These are phyloP conservation scores for Paraphaeosphaeria sporulosa DNA, from an alignment of 2,329 filamentous ascomycete species.

Conservation along the genomic window DNA sequence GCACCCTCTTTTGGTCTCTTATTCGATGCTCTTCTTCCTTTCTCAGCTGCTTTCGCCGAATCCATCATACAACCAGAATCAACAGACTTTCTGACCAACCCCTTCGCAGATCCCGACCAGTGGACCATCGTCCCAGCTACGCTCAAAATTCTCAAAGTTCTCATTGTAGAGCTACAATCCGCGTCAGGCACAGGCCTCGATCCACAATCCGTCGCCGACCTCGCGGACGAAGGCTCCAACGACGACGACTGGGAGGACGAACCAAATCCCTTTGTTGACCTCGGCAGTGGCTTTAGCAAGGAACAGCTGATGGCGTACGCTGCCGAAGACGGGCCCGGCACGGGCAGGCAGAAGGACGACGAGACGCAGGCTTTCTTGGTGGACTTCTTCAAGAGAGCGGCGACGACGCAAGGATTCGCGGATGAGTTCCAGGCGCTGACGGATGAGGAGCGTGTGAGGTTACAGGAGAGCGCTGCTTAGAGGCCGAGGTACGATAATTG, in stretches of 20 bases:
- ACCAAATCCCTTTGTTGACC: conserved; percentile 73
- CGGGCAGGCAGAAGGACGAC: conserved; percentile 76
- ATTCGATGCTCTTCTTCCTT: conserved; percentile 1
- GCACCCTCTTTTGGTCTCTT: neutral
- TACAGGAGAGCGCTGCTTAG: conserved; percentile 49
- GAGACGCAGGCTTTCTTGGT: conserved; percentile 86
- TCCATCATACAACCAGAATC: neutral
- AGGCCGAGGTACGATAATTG: neutral
- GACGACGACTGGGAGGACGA: conserved; percentile 81
- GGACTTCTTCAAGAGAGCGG: conserved; percentile 75
- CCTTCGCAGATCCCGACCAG: conserved; percentile 76
- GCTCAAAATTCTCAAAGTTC: conserved; percentile 94
- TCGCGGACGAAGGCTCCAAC: conserved; percentile 72
- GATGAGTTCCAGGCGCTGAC: conserved; percentile 64
- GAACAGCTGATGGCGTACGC: conserved; percentile 80
- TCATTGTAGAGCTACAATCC: conserved; percentile 88
- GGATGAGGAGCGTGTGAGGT: conserved; percentile 61
- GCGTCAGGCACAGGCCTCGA: conserved; percentile 73
- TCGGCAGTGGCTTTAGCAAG: conserved; percentile 64
- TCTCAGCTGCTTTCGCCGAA: conserved; percentile 3
- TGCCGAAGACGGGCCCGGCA: conserved; percentile 58
- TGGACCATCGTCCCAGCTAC: conserved; percentile 87
- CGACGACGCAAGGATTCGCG: conserved; percentile 62
- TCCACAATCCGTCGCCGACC: conserved; percentile 65
- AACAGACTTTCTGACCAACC: conserved; percentile 20